Conservation (phyloP, 1,284 basidiomycete species). For the Xanthoconium separans region DNA sequence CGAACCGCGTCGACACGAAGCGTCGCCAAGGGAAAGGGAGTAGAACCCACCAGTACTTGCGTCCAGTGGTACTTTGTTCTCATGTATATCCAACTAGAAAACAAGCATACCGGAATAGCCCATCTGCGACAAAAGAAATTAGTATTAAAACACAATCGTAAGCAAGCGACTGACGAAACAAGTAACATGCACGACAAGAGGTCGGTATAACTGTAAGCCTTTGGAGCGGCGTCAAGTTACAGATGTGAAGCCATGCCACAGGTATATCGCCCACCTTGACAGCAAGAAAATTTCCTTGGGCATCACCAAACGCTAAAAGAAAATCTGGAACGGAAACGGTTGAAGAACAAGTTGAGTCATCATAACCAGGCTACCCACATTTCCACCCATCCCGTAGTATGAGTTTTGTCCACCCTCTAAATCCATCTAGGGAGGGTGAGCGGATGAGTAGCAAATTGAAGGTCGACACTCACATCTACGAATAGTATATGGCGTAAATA, state of each 20-base stretch:
- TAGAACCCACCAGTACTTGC: constrained; percentile 58
- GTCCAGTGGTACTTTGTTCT: constrained; percentile 78
- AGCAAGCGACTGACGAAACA: constrained; percentile 59
- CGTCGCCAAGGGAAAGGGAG: neutral
- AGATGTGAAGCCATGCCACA: neutral
- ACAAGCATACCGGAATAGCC: constrained; percentile 83
- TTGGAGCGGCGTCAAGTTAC: neutral
- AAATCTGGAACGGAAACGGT: constrained; percentile 48
- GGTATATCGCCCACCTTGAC: constrained; percentile 52
- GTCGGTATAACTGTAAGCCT: constrained; percentile 84
- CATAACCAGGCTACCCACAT: constrained; percentile 49
- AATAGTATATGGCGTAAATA: constrained; percentile 84
- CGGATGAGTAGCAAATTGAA: no score
- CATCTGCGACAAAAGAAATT: constrained; percentile 47
- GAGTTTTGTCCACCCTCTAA: constrained; percentile 74
- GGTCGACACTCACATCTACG: constrained; percentile 55
- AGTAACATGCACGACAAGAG: constrained; percentile 86
- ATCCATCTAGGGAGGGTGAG: constrained; percentile 55
- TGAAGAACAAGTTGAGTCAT: neutral
- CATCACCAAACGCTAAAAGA: constrained; percentile 73
- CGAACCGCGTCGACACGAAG: neutral
- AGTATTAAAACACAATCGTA: neutral
- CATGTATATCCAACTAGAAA: constrained; percentile 79
- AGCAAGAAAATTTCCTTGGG: constrained; percentile 81
- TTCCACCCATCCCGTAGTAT: constrained; percentile 79